These are phyloP conservation scores for Sodiomyces alkalinus DNA, from an alignment of 2,329 filamentous ascomycete species.

Conservation along the genomic window DNA sequence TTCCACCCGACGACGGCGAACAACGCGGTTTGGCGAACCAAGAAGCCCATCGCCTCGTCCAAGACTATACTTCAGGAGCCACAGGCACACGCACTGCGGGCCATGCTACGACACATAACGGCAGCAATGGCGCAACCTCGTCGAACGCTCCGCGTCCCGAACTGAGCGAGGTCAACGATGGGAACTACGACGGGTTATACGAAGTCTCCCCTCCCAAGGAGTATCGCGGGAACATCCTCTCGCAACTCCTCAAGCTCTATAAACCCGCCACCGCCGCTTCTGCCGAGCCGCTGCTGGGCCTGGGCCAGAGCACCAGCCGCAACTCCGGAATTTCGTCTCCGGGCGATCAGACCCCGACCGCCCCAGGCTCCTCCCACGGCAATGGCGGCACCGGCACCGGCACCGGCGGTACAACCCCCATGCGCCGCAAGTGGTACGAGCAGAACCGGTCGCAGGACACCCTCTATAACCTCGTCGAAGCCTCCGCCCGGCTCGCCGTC, in stretches of 20 bases:
- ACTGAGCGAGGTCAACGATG: conserved; percentile 20
- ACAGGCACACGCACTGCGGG: too few species aligned
- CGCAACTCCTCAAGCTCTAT: conserved; percentile 30
- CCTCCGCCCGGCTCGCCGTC: conserved; percentile 26
- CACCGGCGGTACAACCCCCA: conserved; percentile 21
- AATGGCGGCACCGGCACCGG: conserved; percentile 19
- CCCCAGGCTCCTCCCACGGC: conserved; percentile 17
- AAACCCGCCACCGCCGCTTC: conserved; percentile 18
- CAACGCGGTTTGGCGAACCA: too few species aligned
- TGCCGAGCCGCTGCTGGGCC: conserved; percentile 10
- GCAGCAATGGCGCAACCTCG: conserved; percentile 10
- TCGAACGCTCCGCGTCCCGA: conserved; percentile 16
- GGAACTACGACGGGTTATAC: conserved; percentile 24
- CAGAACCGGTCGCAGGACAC: conserved; percentile 31
- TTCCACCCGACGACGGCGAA: conserved; percentile 24
- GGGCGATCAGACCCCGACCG: conserved; percentile 15
- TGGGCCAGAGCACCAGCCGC: neutral
- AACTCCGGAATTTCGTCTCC: conserved; percentile 5
- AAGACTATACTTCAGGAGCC: too few species aligned
- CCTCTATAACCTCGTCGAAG: conserved; percentile 28
- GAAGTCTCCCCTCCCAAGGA: conserved; percentile 23
- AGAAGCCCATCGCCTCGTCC: too few species aligned
- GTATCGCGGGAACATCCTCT: conserved; percentile 28
- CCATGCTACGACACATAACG: conserved; percentile 13
- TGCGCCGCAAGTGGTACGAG: conserved; percentile 31